Percentiles rank a stretch among this genome's conserved stretches.
These are phyloP conservation scores for Sporisorium exsertum DNA, from an alignment of 1,284 basidiomycete species.

Conservation along the genomic window DNA sequence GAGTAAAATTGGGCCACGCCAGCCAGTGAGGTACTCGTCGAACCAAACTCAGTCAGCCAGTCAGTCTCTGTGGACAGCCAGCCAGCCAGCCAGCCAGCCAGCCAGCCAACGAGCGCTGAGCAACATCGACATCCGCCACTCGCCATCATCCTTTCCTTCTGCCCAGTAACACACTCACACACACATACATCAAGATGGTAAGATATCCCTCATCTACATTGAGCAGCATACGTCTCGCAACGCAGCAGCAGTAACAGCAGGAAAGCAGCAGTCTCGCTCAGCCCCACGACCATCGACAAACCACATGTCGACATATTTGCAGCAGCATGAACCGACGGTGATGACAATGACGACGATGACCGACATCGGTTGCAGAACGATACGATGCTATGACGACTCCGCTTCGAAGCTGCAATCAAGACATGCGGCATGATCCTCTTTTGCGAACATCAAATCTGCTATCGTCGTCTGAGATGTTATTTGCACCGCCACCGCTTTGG, in stretches of 20 bases:
- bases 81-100: constrained; percentile 3
- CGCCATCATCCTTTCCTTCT: constrained; percentile 30
- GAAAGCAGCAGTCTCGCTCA: neutral
- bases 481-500: no score
- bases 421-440: no score
- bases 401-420: no score
- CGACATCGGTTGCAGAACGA: no score
- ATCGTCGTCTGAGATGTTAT: no score
- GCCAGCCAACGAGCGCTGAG: constrained; percentile 15
- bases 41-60: neutral
- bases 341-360: neutral
- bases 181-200: constrained; percentile 52
- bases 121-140: constrained; percentile 37
- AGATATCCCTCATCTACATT: constrained; percentile 20
- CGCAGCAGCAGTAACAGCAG: constrained; percentile 9
- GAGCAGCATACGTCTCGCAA: constrained; percentile 25
- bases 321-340: neutral
- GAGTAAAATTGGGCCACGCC: constrained; percentile 3
- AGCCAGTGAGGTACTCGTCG: constrained; percentile 7
- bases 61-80: neutral
- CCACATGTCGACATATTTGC: neutral
- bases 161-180: constrained; percentile 49
- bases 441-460: no score
- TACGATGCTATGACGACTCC: no score
- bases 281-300: neutral